These are phyloP conservation scores for Leucogyrophana mollusca DNA, from an alignment of 768 basidiomycete genomes.

Conservation along the genomic window DNA sequence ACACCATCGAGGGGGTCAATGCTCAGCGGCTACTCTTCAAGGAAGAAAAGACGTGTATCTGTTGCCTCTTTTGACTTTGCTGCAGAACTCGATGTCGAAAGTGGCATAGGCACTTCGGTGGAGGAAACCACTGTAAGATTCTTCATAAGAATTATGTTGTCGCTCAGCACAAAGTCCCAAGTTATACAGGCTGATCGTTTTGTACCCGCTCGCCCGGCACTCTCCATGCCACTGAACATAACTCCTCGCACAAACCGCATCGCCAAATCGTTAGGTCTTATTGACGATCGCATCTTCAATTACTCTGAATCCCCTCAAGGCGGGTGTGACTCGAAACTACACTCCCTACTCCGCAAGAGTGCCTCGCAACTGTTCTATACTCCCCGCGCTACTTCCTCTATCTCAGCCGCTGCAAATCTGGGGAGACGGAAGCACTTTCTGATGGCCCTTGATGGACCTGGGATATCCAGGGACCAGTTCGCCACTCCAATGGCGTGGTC, in stretches of 20 bases:
- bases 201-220: constrained; percentile 51
- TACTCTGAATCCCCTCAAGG: constrained; percentile 41
- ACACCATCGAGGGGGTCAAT: constrained; percentile 35
- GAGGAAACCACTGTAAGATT: constrained; percentile 29
- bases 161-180: not conserved
- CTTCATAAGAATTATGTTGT: not conserved
- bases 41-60: constrained; percentile 43
- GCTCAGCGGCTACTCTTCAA: constrained; percentile 37
- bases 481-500: constrained; percentile 67
- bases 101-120: constrained; percentile 14
- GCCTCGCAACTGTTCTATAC: constrained; percentile 48
- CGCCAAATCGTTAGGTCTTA: constrained; percentile 58
- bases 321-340: constrained; percentile 38
- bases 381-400: constrained; percentile 27
- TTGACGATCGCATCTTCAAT: constrained; percentile 53
- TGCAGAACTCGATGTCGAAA: constrained; percentile 27
- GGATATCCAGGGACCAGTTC: constrained; percentile 51
- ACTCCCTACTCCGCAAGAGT: constrained; percentile 49
- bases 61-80: constrained; percentile 36
- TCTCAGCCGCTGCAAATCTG: constrained; percentile 61
- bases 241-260: constrained; percentile 71
- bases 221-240: constrained; percentile 51
- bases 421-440: constrained; percentile 51
- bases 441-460: constrained; percentile 64
- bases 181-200: constrained; percentile 57